phyloP scores from a whole-genome alignment of 768 basidiomycete species.

The Filobasidium floriforme region DNA sequence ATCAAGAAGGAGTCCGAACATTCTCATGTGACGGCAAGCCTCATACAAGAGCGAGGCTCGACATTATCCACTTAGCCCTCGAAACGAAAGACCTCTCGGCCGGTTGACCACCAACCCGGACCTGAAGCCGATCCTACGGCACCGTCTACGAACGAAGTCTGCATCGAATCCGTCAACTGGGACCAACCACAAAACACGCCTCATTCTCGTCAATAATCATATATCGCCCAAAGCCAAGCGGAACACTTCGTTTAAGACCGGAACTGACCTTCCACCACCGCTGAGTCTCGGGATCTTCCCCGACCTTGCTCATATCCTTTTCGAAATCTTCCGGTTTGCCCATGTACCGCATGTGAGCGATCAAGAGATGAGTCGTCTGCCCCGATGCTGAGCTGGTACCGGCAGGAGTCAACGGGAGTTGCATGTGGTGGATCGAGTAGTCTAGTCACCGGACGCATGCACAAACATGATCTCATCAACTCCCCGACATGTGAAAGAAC shows the following conservation, averaged over 20 bases:
- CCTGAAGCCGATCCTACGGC: constrained; percentile 63
- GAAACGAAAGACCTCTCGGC: constrained; percentile 65
- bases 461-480: no score
- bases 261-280: constrained; percentile 61
- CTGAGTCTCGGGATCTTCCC: constrained; percentile 61
- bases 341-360: constrained; percentile 70
- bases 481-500: no score
- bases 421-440: constrained; percentile 68
- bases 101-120: constrained; percentile 58
- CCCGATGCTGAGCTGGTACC: not conserved
- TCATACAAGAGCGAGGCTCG: not conserved
- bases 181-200: no score
- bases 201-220: no score
- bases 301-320: constrained; percentile 59
- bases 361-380: constrained; percentile 50
- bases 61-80: constrained; percentile 45
- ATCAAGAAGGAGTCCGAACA: no score
- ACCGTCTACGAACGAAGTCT: constrained; percentile 64
- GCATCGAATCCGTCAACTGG: constrained; percentile 61
- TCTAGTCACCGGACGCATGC: constrained; percentile 44
- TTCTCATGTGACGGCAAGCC: no score
- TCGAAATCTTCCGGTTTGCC: constrained; percentile 55
- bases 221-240: no score
- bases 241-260: not conserved
- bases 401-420: constrained; percentile 46